Conservation (phyloP, 306 rosid genomes). For the Inga leiocalycina region DNA sequence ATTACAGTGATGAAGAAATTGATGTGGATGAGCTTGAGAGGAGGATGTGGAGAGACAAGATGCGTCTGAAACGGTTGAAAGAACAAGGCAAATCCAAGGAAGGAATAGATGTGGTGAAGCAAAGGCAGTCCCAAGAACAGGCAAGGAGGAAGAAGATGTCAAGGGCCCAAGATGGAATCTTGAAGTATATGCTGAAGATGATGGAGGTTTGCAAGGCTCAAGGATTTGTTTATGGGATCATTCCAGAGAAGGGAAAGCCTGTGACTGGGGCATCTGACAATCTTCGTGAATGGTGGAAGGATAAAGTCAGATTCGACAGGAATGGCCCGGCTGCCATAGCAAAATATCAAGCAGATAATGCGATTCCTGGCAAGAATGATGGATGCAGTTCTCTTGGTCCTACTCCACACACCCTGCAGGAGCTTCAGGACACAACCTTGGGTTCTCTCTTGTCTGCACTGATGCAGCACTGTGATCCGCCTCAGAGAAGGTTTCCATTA, state of each 20-base stretch:
- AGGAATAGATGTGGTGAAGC: conserved; percentile 57
- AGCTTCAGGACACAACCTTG: conserved; percentile 81
- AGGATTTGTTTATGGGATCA: conserved; percentile 85
- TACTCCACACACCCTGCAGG: conserved; percentile 79
- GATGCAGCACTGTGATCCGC: conserved; percentile 78
- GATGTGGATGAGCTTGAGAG: conserved; percentile 73
- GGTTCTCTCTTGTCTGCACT: conserved; percentile 83
- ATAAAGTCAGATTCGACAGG: conserved; percentile 75
- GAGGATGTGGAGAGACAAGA: conserved; percentile 78
- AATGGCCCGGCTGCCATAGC: conserved; percentile 85
- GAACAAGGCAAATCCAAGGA: conserved; percentile 68
- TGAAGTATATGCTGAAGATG: conserved; percentile 85
- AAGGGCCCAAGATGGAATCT: conserved; percentile 82
- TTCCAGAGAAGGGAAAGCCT: conserved; percentile 82
- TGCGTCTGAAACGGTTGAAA: conserved; percentile 61
- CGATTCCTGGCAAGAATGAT: conserved; percentile 63
- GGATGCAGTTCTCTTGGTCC: conserved; percentile 63
- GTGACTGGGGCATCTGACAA: conserved; percentile 83
- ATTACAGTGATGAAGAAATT: conserved; percentile 64
- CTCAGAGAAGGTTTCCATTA: conserved; percentile 74
- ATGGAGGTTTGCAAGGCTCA: conserved; percentile 91
- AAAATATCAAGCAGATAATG: conserved; percentile 69
- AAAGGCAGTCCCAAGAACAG: conserved; percentile 78
- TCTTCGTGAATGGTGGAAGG: conserved; percentile 93
- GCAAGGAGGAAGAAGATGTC: conserved; percentile 93